These are phyloP conservation scores for Colletotrichum caudatum DNA, from an alignment of 2,329 filamentous ascomycete genomes.

Conservation along the genomic window DNA sequence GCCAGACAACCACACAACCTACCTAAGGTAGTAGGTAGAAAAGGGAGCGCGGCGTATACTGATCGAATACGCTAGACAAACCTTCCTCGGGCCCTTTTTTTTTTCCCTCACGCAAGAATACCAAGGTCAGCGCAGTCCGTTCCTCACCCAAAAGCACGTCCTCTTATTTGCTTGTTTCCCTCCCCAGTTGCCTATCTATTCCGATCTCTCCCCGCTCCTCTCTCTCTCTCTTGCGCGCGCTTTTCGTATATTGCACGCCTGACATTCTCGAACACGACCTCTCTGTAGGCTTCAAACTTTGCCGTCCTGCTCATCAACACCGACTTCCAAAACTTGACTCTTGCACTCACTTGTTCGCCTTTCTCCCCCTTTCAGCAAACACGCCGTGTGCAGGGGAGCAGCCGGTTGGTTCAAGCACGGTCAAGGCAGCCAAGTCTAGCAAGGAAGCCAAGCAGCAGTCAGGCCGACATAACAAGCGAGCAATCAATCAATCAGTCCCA, in stretches of 20 bases:
- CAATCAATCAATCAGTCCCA: conserved; percentile 20
- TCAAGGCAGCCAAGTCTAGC: conserved; percentile 11
- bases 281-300: background rate
- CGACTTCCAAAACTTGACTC: background rate
- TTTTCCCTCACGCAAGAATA: conserved; percentile 16
- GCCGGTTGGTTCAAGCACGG: conserved; percentile 12
- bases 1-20: conserved; percentile 10
- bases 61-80: conserved; percentile 26
- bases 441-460: conserved; percentile 15
- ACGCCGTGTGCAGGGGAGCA: conserved; percentile 8
- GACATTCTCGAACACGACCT: background rate
- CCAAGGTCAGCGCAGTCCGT: conserved; percentile 29
- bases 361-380: background rate
- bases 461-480: conserved; percentile 17
- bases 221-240: background rate
- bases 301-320: background rate
- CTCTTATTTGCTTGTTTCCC: conserved; percentile 3
- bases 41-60: conserved; percentile 7
- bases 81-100: conserved; percentile 16
- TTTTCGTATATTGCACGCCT: background rate
- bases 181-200: background rate
- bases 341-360: background rate
- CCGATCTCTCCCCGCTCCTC: background rate
- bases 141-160: conserved; percentile 22
- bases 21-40: background rate